Evolutionary conservation across 345 rosid genomes (phyloP).

Genomic region (Fremontodendron californicum): DNA sequence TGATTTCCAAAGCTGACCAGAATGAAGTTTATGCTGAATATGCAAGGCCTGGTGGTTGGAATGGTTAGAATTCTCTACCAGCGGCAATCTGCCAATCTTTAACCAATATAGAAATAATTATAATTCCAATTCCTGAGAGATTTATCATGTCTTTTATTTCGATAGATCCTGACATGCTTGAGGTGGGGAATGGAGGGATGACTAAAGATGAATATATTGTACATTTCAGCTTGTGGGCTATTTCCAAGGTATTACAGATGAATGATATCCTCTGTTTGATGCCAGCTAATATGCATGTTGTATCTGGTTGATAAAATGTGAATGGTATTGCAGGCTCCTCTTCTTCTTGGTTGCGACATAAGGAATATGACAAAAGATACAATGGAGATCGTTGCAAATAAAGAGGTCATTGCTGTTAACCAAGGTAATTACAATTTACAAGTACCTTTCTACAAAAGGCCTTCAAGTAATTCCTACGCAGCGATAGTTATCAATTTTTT

Average conservation of each 20-base stretch:
- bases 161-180: conserved; percentile 97
- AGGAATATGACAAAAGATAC: conserved; percentile 59
- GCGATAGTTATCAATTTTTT: neutral
- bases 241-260: conserved; percentile 61
- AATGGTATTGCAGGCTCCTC: conserved; percentile 50
- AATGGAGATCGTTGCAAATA: conserved; percentile 47
- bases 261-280: neutral
- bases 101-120: neutral
- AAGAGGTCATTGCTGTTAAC: conserved; percentile 76
- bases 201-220: conserved; percentile 70
- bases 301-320: neutral
- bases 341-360: conserved; percentile 78
- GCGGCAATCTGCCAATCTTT: neutral
- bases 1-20: conserved; percentile 64
- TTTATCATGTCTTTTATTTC: neutral
- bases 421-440: conserved; percentile 59
- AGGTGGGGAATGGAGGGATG: conserved; percentile 98
- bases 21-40: conserved; percentile 73
- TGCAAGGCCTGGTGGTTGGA: conserved; percentile 97
- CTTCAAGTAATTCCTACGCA: neutral
- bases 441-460: neutral
- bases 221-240: conserved; percentile 93
- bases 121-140: neutral
- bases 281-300: neutral
- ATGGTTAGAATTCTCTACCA: conserved; percentile 39